Percentiles rank a stretch among this genome's conserved stretches.
Evolutionary conservation across 495 filamentous ascomycete species (phyloP).

Genomic region (Lasiosphaeria hispida): DNA sequence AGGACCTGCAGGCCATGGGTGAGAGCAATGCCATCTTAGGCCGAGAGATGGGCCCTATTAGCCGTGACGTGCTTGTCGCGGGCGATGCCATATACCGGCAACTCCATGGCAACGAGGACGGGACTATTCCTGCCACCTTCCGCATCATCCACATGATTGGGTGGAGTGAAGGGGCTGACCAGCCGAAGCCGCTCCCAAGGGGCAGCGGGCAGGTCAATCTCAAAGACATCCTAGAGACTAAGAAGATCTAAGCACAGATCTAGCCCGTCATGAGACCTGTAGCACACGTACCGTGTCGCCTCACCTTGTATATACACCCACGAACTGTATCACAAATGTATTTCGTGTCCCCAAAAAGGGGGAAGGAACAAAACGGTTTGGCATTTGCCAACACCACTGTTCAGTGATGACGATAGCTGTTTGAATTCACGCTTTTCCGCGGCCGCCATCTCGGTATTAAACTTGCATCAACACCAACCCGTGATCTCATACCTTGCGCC

Average conservation of each 20-base stretch:
- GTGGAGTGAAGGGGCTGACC: slow-evolving; percentile 83
- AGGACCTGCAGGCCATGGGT: slow-evolving; percentile 91
- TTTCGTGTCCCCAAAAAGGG: too few relatives aligned
- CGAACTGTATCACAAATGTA: too few relatives aligned
- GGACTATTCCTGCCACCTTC: slow-evolving; percentile 83
- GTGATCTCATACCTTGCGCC: slow-evolving; percentile 67
- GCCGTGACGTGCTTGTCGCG: slow-evolving; percentile 81
- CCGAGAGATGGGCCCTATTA: slow-evolving; percentile 70
- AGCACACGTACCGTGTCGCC: not conserved
- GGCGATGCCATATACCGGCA: slow-evolving; percentile 85
- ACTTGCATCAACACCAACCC: not conserved
- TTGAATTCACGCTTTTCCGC: too few relatives aligned
- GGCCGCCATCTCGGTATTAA: not conserved
- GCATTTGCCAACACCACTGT: too few relatives aligned
- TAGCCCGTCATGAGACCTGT: not conserved
- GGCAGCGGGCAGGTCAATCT: slow-evolving; percentile 81
- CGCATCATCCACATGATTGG: slow-evolving; percentile 96
- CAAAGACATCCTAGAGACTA: slow-evolving; percentile 69
- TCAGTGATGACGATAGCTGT: not conserved
- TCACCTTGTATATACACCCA: too few relatives aligned
- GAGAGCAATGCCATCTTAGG: slow-evolving; percentile 84
- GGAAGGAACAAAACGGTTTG: too few relatives aligned
- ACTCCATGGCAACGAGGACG: slow-evolving; percentile 70
- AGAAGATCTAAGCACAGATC: slow-evolving; percentile 17
- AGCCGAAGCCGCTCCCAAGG: slow-evolving; percentile 73